phyloP scores from a whole-genome alignment of 495 filamentous ascomycete genomes.

The Choiromyces venosus region DNA sequence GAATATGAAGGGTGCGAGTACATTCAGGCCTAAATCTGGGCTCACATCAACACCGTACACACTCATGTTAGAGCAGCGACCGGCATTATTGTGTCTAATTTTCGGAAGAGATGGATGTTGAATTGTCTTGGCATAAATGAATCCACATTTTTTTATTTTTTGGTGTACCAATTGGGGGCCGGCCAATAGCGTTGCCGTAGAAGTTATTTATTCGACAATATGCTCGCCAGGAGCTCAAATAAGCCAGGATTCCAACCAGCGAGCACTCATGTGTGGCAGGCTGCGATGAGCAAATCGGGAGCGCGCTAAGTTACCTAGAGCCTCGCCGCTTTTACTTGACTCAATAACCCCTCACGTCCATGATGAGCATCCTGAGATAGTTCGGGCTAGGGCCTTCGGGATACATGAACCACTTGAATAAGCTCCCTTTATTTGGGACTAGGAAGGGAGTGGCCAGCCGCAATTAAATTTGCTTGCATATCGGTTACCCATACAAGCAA shows the following conservation, averaged over 20 bases:
- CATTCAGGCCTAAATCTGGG: neutral
- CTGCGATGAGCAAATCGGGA: neutral
- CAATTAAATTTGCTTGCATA: neutral
- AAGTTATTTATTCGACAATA: neutral
- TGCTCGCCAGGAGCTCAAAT: neutral
- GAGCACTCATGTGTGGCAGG: neutral
- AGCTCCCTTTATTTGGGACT: neutral
- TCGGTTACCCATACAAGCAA: neutral
- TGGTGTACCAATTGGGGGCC: neutral
- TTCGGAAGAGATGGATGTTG: neutral
- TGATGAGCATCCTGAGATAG: neutral
- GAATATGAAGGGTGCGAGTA: too few relatives aligned
- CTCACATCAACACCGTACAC: neutral
- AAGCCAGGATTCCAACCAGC: neutral
- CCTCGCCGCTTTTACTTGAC: neutral
- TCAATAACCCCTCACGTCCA: neutral
- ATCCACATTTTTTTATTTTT: neutral
- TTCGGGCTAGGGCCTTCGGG: neutral
- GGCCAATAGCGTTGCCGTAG: neutral
- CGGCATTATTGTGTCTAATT: neutral
- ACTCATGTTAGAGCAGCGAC: neutral
- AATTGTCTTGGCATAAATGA: neutral
- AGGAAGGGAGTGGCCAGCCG: neutral
- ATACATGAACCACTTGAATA: neutral
- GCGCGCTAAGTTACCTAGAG: neutral